Conservation (phyloP, 805 yeast genomes). For the Nakazawaea anatomiae region DNA sequence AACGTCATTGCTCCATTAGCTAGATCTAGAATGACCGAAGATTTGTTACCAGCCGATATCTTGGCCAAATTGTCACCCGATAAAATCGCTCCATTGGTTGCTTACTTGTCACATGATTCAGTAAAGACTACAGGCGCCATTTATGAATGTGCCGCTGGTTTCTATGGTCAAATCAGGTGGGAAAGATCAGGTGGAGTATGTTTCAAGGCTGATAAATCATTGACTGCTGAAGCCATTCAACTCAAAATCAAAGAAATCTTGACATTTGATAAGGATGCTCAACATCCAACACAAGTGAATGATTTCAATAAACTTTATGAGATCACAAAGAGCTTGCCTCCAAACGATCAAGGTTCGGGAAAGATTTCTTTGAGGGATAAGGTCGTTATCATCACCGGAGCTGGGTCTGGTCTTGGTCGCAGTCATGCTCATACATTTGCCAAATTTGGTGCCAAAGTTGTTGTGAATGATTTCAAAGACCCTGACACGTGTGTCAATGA, state of each 20-base stretch:
- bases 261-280: slow-evolving; percentile 52
- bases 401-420: slow-evolving; percentile 91
- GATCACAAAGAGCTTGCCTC: slow-evolving; percentile 42
- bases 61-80: slow-evolving; percentile 79
- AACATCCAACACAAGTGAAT: slow-evolving; percentile 67
- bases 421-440: slow-evolving; percentile 84
- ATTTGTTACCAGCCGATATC: slow-evolving; percentile 78
- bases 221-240: slow-evolving; percentile 83
- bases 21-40: slow-evolving; percentile 93
- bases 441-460: slow-evolving; percentile 90
- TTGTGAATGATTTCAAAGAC: slow-evolving; percentile 83
- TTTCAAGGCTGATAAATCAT: slow-evolving; percentile 69
- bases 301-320: slow-evolving; percentile 62
- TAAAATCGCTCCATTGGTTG: slow-evolving; percentile 86
- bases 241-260: slow-evolving; percentile 56
- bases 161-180: slow-evolving; percentile 89
- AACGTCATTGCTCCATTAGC: slow-evolving; percentile 94
- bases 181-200: slow-evolving; percentile 84
- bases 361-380: slow-evolving; percentile 62
- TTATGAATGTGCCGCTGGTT: slow-evolving; percentile 93
- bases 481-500: slow-evolving; percentile 72
- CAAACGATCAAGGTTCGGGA: slow-evolving; percentile 45
- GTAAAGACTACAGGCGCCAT: slow-evolving; percentile 64
- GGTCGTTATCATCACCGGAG: slow-evolving; percentile 91
- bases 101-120: slow-evolving; percentile 67